A percentile compares a stretch with the other conserved stretches of the same genome.
Evolutionary conservation across 108 stramenopile species (phyloP).

Genomic region (Cylindrotheca closterium): DNA sequence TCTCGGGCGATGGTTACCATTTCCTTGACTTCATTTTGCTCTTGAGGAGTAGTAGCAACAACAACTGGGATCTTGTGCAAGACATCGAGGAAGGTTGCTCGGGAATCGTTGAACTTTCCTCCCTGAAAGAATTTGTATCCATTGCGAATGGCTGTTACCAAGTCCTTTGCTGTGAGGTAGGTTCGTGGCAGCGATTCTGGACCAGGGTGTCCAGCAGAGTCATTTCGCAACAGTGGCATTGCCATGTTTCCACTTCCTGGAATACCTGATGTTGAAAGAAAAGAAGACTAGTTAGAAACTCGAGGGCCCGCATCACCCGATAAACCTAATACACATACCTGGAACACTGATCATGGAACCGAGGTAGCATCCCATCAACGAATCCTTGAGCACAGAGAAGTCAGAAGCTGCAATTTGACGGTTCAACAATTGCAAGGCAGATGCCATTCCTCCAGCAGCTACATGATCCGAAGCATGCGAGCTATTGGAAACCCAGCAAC

Average conservation of each 20-base stretch:
- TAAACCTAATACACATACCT: too few relatives aligned
- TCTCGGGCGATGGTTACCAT: conserved; percentile 92
- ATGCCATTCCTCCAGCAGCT: conserved; percentile 92
- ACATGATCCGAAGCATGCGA: conserved; percentile 96
- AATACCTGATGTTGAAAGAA: conserved; percentile 46
- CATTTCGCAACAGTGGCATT: conserved; percentile 84
- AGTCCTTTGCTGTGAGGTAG: conserved; percentile 50
- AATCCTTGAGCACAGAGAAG: conserved; percentile 77
- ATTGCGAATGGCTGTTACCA: conserved; percentile 78
- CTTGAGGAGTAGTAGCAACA: conserved; percentile 73
- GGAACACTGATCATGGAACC: conserved; percentile 89
- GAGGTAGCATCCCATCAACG: conserved; percentile 84
- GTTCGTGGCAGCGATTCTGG: conserved; percentile 81
- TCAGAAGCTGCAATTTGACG: conserved; percentile 97
- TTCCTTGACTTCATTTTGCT: conserved; percentile 93
- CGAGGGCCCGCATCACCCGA: too few relatives aligned
- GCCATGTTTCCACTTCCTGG: conserved; percentile 75
- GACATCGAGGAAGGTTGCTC: conserved; percentile 72
- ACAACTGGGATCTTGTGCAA: conserved; percentile 87
- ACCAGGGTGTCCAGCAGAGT: conserved; percentile 74
- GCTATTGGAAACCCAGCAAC: conserved; percentile 89
- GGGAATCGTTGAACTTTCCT: conserved; percentile 94
- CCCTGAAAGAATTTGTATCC: conserved; percentile 94
- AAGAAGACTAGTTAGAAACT: too few relatives aligned
- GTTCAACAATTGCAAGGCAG: conserved; percentile 96